Evolutionary conservation across 768 basidiomycete species (phyloP).

Genomic region (Rhodosporidiobolus sp.): DNA sequence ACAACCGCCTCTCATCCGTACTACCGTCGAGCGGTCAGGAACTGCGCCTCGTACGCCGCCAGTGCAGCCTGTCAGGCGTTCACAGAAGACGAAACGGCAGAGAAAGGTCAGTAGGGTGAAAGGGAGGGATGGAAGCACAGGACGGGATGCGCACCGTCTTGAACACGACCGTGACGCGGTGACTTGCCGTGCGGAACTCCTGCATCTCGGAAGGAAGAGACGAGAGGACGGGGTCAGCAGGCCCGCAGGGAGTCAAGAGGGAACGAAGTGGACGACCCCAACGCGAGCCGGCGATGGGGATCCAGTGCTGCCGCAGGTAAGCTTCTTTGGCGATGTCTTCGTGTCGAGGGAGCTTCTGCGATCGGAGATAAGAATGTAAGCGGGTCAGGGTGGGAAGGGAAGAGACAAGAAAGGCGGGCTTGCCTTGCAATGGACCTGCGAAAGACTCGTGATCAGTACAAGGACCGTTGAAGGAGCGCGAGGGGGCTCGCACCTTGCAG

Average conservation of each 20-base stretch:
- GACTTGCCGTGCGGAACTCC: constrained; percentile 29
- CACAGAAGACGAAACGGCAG: too few species aligned
- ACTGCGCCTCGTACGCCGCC: constrained; percentile 31
- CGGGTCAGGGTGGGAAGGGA: too few species aligned
- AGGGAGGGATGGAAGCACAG: too few species aligned
- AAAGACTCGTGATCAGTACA: neutral
- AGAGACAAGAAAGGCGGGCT: neutral
- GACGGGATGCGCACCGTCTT: constrained; percentile 33
- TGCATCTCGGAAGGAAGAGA: neutral
- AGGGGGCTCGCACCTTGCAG: constrained; percentile 16
- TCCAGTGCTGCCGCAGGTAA: constrained; percentile 23
- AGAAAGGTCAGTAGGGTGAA: neutral
- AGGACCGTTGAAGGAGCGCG: too few species aligned
- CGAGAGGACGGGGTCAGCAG: neutral
- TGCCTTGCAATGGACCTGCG: constrained; percentile 31
- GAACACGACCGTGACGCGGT: constrained; percentile 31
- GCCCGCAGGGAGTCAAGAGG: neutral
- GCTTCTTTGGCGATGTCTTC: constrained; percentile 15
- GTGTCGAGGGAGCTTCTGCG: constrained; percentile 22
- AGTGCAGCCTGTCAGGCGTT: constrained; percentile 11
- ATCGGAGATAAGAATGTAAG: too few species aligned
- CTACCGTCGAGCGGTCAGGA: constrained; percentile 7
- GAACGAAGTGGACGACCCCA: constrained; percentile 9
- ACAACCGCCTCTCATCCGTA: too few species aligned
- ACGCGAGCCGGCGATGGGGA: constrained; percentile 21